Evolutionary conservation across 352 stramenopile species (phyloP), one percentile per base, ranked within the genome.

Genomic region (Phytophthora multivora): DNA sequence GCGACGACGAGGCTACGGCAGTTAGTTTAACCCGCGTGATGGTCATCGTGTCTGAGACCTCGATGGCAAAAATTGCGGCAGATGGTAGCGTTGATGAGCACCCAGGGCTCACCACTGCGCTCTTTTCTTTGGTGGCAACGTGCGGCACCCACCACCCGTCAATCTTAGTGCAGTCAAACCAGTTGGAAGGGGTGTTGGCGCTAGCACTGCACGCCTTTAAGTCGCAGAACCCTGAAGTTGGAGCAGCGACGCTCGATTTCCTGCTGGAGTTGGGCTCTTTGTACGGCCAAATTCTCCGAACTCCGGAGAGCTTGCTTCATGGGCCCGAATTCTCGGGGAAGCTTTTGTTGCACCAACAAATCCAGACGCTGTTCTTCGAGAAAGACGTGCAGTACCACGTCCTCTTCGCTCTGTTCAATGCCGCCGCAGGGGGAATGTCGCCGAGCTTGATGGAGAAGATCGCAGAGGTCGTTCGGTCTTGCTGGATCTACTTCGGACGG

Each of bases 331-430:
- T 82, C 15, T 63, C 80, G 26, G 77, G 76, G 23, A 89, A 88
- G 21, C 43, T 90, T 12, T 59, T 77, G 43, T 69, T 93, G 18
- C 67, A 87, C 59, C 52, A 90, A 31, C 59, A 87, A 40, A 86
- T 93, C 61, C 80, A 80, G 28, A 79, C 73, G 18, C 57, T 93
- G n/a, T 88, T 91, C 61, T 90, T 91, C 51, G 82, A 90, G 36
- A 88, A 89, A 52, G 84, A 91, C 59, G 59, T 91, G 11, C 81
- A 89, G 60, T 92, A 89, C 52, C 79, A 86, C 30, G 30, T 90
- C 12, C 67, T 93, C 13, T 71, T 88, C 21, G 82, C 73, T 26
- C 56, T 91, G 15, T 90, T 93, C 57, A 85, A 86, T 57, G 80
- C 82, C 18, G 82, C 78, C 0, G 79, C 75, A 11, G 77, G 78